Conservation (phyloP, 2,329 filamentous ascomycete genomes). For the Aspergillus puulaauensis region DNA sequence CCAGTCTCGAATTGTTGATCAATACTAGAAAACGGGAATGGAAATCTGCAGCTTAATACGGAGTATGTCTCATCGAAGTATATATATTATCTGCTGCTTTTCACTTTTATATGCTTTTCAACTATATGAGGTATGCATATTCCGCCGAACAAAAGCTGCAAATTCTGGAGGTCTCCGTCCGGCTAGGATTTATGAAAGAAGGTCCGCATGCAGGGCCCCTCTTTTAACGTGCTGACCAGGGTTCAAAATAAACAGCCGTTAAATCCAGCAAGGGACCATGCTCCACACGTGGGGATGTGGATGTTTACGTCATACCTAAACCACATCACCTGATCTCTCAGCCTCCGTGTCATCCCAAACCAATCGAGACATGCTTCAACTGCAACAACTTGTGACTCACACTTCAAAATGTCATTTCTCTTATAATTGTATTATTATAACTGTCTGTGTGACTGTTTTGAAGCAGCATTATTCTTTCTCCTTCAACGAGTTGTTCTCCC, state of each 20-base stretch:
- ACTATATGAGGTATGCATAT: not conserved
- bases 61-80: not conserved
- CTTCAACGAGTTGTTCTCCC: not conserved
- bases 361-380: not conserved
- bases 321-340: not conserved
- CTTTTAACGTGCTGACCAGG: not conserved
- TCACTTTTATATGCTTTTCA: not conserved
- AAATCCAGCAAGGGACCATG: not conserved
- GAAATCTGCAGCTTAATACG: too few relatives aligned
- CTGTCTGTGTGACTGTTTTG: not conserved
- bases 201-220: not conserved
- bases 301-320: not conserved
- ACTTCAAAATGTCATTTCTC: constrained; percentile 10
- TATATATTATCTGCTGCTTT: not conserved
- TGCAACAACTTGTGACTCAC: constrained; percentile 9
- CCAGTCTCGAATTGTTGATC: too few relatives aligned
- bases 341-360: not conserved
- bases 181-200: not conserved
- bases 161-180: not conserved
- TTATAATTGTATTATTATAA: not conserved
- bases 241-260: not conserved
- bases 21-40: too few relatives aligned
- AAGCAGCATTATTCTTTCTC: not conserved
- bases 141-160: not conserved
- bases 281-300: not conserved